phyloP scores from a whole-genome alignment of 306 rosid genomes.

The Cicer judaicum region DNA sequence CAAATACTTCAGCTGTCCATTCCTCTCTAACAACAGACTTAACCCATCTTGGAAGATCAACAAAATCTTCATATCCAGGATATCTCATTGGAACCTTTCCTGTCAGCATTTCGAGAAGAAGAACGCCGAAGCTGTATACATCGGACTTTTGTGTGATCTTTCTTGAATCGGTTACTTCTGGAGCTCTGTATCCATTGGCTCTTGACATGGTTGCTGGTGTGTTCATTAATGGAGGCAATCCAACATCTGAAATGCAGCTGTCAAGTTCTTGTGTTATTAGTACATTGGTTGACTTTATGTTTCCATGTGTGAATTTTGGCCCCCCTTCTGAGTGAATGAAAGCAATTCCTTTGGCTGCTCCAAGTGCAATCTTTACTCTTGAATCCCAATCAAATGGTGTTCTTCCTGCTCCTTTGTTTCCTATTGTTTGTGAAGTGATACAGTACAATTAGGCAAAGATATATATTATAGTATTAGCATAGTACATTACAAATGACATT shows the following conservation, averaged over 20 bases:
- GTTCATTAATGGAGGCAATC: slow-evolving; percentile 64
- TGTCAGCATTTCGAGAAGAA: slow-evolving; percentile 80
- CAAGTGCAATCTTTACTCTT: slow-evolving; percentile 66
- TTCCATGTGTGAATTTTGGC: slow-evolving; percentile 66
- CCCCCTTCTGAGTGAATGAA: slow-evolving; percentile 69
- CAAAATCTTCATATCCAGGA: slow-evolving; percentile 63
- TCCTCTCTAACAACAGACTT: slow-evolving; percentile 84
- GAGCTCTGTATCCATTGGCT: slow-evolving; percentile 69
- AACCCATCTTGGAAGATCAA: slow-evolving; percentile 90
- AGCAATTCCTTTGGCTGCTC: slow-evolving; percentile 70
- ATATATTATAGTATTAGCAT: too few species aligned
- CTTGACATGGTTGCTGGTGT: slow-evolving; percentile 64
- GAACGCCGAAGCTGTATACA: slow-evolving; percentile 78
- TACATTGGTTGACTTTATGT: slow-evolving; percentile 78
- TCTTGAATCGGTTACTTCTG: slow-evolving; percentile 65
- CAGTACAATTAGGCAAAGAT: slow-evolving; percentile 21
- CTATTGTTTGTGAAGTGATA: slow-evolving; percentile 48
- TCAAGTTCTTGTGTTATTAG: slow-evolving; percentile 69
- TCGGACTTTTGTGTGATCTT: slow-evolving; percentile 72
- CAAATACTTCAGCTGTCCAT: slow-evolving; percentile 91
- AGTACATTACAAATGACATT: neutral
- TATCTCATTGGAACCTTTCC: slow-evolving; percentile 65
- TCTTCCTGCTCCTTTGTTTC: slow-evolving; percentile 63
- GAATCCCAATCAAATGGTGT: slow-evolving; percentile 74
- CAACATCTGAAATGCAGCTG: slow-evolving; percentile 66